Conservation (phyloP, 2,329 filamentous ascomycete species). For the Emergomyces pasteurianus region DNA sequence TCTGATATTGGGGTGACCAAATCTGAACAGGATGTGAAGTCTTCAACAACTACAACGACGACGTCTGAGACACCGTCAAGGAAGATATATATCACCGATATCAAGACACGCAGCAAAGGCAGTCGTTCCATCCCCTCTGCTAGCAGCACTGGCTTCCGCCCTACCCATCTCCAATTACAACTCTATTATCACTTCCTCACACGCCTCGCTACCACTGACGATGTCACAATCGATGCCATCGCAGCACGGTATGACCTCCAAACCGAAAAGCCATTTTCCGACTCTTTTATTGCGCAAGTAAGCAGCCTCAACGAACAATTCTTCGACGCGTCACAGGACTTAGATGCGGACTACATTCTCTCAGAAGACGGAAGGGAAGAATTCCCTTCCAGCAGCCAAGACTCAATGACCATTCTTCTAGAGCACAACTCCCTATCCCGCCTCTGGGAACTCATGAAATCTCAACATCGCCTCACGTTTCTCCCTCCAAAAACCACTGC, state of each 20-base stretch:
- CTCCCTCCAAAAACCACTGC: conserved; percentile 15
- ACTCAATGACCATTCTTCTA: conserved; percentile 41
- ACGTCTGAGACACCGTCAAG: conserved; percentile 8
- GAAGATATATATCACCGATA: conserved; percentile 65
- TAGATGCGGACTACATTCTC: conserved; percentile 14
- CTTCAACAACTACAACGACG: conserved; percentile 4
- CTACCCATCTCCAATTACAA: conserved; percentile 76
- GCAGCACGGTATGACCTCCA: conserved; percentile 62
- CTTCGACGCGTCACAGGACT: conserved; percentile 35
- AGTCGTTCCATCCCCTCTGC: conserved; percentile 50
- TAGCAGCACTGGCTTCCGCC: conserved; percentile 51
- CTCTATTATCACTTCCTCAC: conserved; percentile 80
- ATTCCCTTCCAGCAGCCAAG: conserved; percentile 22
- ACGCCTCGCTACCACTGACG: conserved; percentile 53
- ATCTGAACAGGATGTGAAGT: conserved; percentile 5
- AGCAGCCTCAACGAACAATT: conserved; percentile 57
- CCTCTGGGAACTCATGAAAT: conserved; percentile 53
- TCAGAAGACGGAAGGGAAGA: conserved; percentile 8
- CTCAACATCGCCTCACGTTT: conserved; percentile 45
- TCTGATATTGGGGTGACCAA: conserved; percentile 19
- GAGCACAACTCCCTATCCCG: conserved; percentile 47
- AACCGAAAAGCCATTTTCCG: conserved; percentile 55
- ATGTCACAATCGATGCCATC: conserved; percentile 56
- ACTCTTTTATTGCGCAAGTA: conserved; percentile 66
- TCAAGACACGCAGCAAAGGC: conserved; percentile 61